Evolutionary conservation across 495 filamentous ascomycete genomes (phyloP).

Genomic region (Penicillium soppii): DNA sequence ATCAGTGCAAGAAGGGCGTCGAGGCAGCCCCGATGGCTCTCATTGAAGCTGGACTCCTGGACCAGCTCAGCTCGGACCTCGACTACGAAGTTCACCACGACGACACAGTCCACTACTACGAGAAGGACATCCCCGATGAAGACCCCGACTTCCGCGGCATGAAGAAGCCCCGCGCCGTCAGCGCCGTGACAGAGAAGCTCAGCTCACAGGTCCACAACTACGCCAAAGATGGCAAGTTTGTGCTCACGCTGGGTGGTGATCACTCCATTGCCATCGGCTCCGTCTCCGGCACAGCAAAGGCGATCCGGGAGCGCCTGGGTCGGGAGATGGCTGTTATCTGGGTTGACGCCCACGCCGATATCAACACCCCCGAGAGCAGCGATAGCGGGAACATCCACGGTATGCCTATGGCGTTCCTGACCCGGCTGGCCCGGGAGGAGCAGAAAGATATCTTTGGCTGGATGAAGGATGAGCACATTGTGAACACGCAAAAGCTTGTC

Average conservation of each 20-base stretch:
- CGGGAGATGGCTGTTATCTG: conserved; percentile 91
- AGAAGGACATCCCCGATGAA: conserved; percentile 65
- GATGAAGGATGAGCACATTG: conserved; percentile 62
- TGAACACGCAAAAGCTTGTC: conserved; percentile 83
- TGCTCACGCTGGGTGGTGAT: conserved; percentile 92
- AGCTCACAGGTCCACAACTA: conserved; percentile 85
- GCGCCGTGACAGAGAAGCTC: conserved; percentile 78
- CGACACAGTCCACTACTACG: conserved; percentile 78
- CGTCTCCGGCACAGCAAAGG: conserved; percentile 79
- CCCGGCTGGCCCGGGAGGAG: conserved; percentile 74
- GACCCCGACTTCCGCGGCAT: conserved; percentile 78
- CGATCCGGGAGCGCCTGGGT: conserved; percentile 76
- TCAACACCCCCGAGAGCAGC: conserved; percentile 92
- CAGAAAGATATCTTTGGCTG: conserved; percentile 79
- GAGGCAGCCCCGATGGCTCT: conserved; percentile 91
- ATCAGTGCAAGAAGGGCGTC: conserved; percentile 84
- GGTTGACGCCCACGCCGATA: conserved; percentile 98
- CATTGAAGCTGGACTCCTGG: conserved; percentile 83
- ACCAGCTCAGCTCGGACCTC: conserved; percentile 79
- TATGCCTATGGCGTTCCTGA: conserved; percentile 94
- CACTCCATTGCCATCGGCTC: conserved; percentile 96
- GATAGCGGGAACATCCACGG: conserved; percentile 94
- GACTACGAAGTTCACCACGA: conserved; percentile 86
- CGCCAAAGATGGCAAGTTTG: conserved; percentile 79
- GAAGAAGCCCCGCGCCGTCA: conserved; percentile 89